Base-by-base conservation (phyloP, 2,329 filamentous ascomycete genomes). In the Alternaria infectoria region DNA sequence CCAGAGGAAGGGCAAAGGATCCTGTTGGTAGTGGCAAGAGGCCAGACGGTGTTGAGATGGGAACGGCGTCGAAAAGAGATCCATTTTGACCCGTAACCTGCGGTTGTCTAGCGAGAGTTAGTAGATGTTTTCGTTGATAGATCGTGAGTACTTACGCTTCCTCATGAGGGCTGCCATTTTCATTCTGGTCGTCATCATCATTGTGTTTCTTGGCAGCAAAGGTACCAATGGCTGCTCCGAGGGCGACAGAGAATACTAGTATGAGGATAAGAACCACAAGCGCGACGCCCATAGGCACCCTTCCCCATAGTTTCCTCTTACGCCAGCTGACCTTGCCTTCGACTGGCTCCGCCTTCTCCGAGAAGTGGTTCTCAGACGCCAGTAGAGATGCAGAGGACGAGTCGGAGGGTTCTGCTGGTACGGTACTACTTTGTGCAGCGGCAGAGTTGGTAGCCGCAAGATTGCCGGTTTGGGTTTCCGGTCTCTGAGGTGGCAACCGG, bases 191-290 rank as follows among this genome's bases (percentile, higher is more conserved):
- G 28, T 64, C 52, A 15, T 72, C 60, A 40, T 67, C 57, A 15
- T 68, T 70, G 15, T 70, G 66, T 55, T 77, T 74, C 40, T 83
- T 84, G 13, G 83, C 83, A 55, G 87, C 72, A 23, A 87, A 78
- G 40, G 85, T 85, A 5, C 86, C 86, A 69, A 88, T 83, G 6
- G 85, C 83, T 57, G 84, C 85, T 55, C 86, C 86, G 46, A 87
- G 79, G 26, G 85, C 80, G 30, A 82, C 81, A 45, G 83, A 83
- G 45, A 79, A 74, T 40, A 81, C 60, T 13, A 87, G 74, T 13
- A 86, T 67, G 58, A 87, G 74, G 3, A 85, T 70, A 9, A 84
- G 75, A 4, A 80, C 76, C 9, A 85, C 70, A 6, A 86, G 71
- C 25, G 83, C 77, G n/a, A 87, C 69, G 77, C 85, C 86, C 51